Evolutionary conservation across 371 early-diverging fungal species (phyloP), one percentile per base, ranked within the genome.

Genomic region (Sporodiniella umbellata): DNA sequence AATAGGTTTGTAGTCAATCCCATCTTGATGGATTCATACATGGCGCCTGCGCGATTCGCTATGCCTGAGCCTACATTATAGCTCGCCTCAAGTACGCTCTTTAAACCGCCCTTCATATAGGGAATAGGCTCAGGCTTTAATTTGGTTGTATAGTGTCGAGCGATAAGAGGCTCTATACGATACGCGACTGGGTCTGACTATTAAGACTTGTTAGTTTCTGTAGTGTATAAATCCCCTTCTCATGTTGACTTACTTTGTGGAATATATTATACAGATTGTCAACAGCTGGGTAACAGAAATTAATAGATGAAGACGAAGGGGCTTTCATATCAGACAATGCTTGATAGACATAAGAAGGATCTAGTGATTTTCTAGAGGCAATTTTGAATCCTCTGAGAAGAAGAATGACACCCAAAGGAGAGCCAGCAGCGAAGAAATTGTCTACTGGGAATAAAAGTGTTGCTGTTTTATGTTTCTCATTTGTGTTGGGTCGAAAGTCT

Each of bases 211-310:
- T 21, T 12, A 44, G 31, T 38, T 8, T 26, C 26, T 47, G 22
- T 30, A 46, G 12, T 2, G 14, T n/a, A 21, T 22, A 82, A 73
- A 7, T 31, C 31, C 31, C 31, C 31, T 10, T 14, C 14, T 35
- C 14, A 81, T 81, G 24, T 7, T 31, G n/a, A n/a, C 33, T 26
- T 19, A 70, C 79, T 22, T 75, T 83, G 59, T 88, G 87, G 53
- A 85, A 89, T 22, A 91, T 81, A 64, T 91, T 91, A 75, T 87
- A 91, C 7, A 89, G n/a, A 25, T 84, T 77, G 25, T 81, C 82
- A n/a, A 78, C 82, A 8, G 81, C 81, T 8, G 84, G 82, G 25
- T 76, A 69, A 26, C 78, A 63, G 18, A 72, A 68, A 4, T 75
- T 77, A 8, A 64, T 60, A 3, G 54, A 43, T 0, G 68, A 19